Evolutionary conservation across 2,329 filamentous ascomycete genomes (phyloP), one percentile per base, ranked within the genome.

Genomic region (Penicillium sp.): DNA sequence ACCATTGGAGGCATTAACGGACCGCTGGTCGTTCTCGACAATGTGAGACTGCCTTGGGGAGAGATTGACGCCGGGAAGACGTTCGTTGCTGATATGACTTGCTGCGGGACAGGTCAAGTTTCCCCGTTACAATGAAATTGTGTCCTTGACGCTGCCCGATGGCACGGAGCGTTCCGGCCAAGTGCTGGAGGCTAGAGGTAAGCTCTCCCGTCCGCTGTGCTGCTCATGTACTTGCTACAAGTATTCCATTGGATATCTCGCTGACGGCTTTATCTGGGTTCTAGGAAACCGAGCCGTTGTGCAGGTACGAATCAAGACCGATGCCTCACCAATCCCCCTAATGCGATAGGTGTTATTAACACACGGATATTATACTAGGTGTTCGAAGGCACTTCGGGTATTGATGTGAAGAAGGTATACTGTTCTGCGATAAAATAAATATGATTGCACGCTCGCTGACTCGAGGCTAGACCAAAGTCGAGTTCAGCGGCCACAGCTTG

Each of bases 1-100:
- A 98, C 93, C 64, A 90, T 98, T 70, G 89, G 90, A 68, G 92
- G 92, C 78, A 86, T 98, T 75, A 98, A 98, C 77, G 93, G 93
- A 52, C 93, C 93, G 66, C 82, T 98, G 74, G 93, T 98, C 69
- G 92, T 98, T 68, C 82, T 98, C 61, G 93, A 97, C 72, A 95
- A 95, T 82, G 92, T 95, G 73, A 62, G 84, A 76, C 53, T 4
- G 20, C 50, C 18, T n/a, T 25, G 31, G 40, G 13, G 27, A 52
- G 24, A 27, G 23, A 23, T 23, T 18, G 31, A 33, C 42, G 20
- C n/a, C 9, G 6, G 39, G 35, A 20, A 46, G 15, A 42, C 54
- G 33, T 15, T 31, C n/a, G 43, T 32, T 44, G 31, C 62, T 66
- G 28, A 68, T 53, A 12, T 0, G 2, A 0, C 18, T 1, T 48